These are phyloP conservation scores for Lodderomyces beijingensis DNA, from an alignment of 1,139 yeast genomes.

Conservation along the genomic window DNA sequence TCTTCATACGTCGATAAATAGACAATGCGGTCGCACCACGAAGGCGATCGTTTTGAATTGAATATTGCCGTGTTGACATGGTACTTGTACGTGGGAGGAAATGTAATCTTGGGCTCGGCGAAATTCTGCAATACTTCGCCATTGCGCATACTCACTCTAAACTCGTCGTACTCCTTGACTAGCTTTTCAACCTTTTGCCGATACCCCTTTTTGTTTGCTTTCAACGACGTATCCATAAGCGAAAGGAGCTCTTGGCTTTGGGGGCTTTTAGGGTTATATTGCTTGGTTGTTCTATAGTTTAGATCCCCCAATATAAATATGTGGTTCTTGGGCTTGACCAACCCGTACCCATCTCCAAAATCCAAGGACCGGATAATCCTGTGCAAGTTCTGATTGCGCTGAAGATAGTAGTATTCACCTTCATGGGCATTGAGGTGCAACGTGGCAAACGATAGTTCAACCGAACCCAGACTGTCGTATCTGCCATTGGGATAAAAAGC, in stretches of 20 bases:
- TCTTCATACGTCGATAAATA: constrained; percentile 46
- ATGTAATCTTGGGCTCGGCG: constrained; percentile 55
- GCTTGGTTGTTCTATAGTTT: constrained; percentile 61
- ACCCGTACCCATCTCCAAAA: constrained; percentile 57
- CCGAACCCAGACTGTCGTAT: constrained; percentile 10
- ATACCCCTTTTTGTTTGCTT: constrained; percentile 13
- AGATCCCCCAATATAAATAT: constrained; percentile 78
- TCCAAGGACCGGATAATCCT: constrained; percentile 50
- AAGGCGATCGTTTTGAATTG: constrained; percentile 60
- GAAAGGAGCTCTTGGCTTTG: constrained; percentile 17
- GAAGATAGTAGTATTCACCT: constrained; percentile 44
- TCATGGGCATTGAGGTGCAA: constrained; percentile 79
- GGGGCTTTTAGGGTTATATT: constrained; percentile 14
- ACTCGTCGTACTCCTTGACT: constrained; percentile 50
- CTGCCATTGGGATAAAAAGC: constrained; percentile 23
- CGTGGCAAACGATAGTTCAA: constrained; percentile 56
- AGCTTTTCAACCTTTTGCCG: constrained; percentile 18
- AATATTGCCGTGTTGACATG: constrained; percentile 46
- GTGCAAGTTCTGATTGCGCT: constrained; percentile 51
- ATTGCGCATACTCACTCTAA: constrained; percentile 38
- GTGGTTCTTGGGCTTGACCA: constrained; percentile 54
- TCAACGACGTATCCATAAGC: constrained; percentile 22
- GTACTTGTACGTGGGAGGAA: constrained; percentile 77
- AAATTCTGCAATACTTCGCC: constrained; percentile 58
- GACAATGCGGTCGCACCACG: constrained; percentile 87